A percentile compares a stretch with the other conserved stretches of the same genome.
These are phyloP conservation scores for Citrullus colocynthis DNA, from an alignment of 306 rosid genomes.

Conservation along the genomic window DNA sequence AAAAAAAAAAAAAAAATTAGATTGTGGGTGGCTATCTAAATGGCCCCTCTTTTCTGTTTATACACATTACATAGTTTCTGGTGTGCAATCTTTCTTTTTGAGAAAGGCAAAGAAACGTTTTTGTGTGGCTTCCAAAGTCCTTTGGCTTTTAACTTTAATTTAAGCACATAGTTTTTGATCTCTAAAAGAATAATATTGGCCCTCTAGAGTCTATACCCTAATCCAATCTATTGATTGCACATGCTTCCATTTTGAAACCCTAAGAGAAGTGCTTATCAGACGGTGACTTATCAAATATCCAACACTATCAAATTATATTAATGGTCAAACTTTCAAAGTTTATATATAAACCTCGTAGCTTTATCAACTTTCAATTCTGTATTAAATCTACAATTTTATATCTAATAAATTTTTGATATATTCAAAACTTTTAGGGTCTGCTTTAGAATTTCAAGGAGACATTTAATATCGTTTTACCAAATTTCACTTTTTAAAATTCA, in stretches of 20 bases:
- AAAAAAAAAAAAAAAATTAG: not conserved
- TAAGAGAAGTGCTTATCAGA: not conserved
- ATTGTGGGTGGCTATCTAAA: not conserved
- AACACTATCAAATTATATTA: not conserved
- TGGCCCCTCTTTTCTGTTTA: not conserved
- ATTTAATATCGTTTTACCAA: too few relatives aligned
- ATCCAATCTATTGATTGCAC: constrained; percentile 5
- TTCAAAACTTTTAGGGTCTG: too few relatives aligned
- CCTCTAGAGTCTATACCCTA: not conserved
- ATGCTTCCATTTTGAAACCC: not conserved
- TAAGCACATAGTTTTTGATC: not conserved
- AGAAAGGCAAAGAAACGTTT: not conserved
- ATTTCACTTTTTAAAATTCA: too few relatives aligned
- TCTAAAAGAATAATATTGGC: not conserved
- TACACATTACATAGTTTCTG: not conserved
- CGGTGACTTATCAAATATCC: not conserved
- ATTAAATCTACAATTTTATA: too few relatives aligned
- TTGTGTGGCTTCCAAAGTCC: not conserved
- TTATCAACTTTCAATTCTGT: too few relatives aligned
- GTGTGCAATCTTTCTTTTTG: not conserved
- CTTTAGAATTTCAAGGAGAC: too few relatives aligned
- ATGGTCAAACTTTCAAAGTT: too few relatives aligned
- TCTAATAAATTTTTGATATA: too few relatives aligned
- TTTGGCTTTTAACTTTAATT: not conserved
- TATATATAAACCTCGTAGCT: too few relatives aligned